phyloP scores from a whole-genome alignment of 129 eudicot species.

The Sambucus nigra region DNA sequence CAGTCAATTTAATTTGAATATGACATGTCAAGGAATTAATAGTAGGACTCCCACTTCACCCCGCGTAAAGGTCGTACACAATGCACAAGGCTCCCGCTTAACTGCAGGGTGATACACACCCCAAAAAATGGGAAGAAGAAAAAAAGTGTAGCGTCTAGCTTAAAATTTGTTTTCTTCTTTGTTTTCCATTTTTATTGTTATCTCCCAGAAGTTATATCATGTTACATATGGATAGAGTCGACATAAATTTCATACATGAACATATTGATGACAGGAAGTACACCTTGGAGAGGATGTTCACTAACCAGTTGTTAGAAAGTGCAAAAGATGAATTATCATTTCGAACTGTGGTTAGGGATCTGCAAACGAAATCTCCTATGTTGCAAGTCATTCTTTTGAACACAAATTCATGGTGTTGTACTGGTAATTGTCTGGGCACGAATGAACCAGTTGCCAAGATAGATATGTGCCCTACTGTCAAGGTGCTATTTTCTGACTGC shows the following conservation, averaged over 20 bases:
- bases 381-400: slow-evolving; percentile 71
- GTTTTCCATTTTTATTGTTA: not conserved
- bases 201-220: not conserved
- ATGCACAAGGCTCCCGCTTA: too few relatives aligned
- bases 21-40: too few relatives aligned
- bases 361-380: slow-evolving; percentile 47
- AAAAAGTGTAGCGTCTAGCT: not conserved
- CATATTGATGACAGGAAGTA: slow-evolving; percentile 42
- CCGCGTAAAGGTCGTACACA: too few relatives aligned
- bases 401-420: slow-evolving; percentile 78
- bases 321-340: slow-evolving; percentile 93
- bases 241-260: not conserved
- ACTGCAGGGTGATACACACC: not conserved
- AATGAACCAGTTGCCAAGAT: slow-evolving; percentile 29
- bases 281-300: slow-evolving; percentile 77
- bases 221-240: not conserved
- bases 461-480: slow-evolving; percentile 47
- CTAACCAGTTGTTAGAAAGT: slow-evolving; percentile 66
- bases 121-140: not conserved
- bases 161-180: not conserved
- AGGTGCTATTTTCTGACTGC: slow-evolving; percentile 61
- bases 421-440: slow-evolving; percentile 46
- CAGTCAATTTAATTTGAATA: too few relatives aligned
- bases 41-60: too few relatives aligned
- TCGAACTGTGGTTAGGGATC: slow-evolving; percentile 65